Evolutionary conservation across 2,329 filamentous ascomycete species (phyloP).

Genomic region (Gaeumannomyces sp.): DNA sequence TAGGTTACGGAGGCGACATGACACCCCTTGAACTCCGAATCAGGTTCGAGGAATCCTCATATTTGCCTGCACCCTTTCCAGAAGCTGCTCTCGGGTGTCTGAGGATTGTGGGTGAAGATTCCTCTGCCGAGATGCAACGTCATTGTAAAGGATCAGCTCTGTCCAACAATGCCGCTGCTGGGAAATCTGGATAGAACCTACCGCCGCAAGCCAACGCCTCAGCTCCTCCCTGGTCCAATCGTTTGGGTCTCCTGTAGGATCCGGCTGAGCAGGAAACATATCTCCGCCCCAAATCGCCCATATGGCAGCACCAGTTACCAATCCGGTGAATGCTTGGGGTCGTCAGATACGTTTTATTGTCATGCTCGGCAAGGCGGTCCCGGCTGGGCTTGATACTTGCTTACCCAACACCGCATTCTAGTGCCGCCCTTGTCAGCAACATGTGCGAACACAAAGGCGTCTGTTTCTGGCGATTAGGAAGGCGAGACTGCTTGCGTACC

Average conservation of each 20-base stretch:
- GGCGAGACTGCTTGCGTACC: conserved; percentile 34
- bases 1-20: background rate
- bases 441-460: background rate
- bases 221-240: conserved; percentile 77
- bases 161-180: background rate
- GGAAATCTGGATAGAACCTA: conserved; percentile 39
- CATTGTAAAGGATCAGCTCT: conserved; percentile 6
- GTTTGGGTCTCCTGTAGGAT: conserved; percentile 69
- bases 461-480: background rate
- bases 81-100: conserved; percentile 38
- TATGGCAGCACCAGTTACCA: conserved; percentile 72
- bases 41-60: conserved; percentile 33
- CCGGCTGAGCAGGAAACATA: conserved; percentile 67
- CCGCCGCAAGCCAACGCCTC: conserved; percentile 71
- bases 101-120: conserved; percentile 38
- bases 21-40: conserved; percentile 9
- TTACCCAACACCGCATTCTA: conserved; percentile 69
- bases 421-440: conserved; percentile 12
- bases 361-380: background rate
- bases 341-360: background rate
- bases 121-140: conserved; percentile 26
- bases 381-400: background rate
- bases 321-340: conserved; percentile 65
- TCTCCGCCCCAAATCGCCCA: conserved; percentile 84
- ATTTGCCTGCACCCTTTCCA: conserved; percentile 41